phyloP scores from a whole-genome alignment of 495 filamentous ascomycete species.

The Durotheca rogersii region DNA sequence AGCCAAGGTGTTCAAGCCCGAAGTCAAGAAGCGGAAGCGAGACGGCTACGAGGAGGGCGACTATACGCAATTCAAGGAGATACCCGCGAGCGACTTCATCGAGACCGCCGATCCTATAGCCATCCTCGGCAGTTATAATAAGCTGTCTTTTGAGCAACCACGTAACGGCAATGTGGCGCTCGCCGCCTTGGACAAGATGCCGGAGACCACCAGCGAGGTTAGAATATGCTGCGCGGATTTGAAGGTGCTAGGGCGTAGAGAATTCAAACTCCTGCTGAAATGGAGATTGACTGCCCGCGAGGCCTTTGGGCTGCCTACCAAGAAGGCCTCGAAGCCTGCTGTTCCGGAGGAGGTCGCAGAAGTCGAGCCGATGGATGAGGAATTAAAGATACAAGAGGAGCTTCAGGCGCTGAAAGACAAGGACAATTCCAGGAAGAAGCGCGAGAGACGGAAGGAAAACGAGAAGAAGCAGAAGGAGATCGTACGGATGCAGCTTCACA shows the following conservation, averaged over 20 bases:
- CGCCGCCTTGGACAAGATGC: constrained; percentile 78
- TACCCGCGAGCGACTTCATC: constrained; percentile 86
- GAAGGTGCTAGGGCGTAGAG: constrained; percentile 87
- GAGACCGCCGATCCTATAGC: constrained; percentile 92
- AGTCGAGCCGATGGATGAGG: constrained; percentile 89
- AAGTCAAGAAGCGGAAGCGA: constrained; percentile 93
- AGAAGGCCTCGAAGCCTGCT: constrained; percentile 58
- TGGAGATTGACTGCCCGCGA: constrained; percentile 92
- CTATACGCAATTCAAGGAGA: constrained; percentile 87
- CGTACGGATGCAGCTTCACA: constrained; percentile 90
- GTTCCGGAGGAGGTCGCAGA: constrained; percentile 72
- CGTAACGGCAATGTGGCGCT: constrained; percentile 81
- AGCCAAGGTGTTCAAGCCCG: constrained; percentile 95
- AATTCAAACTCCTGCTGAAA: constrained; percentile 88
- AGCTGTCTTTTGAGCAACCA: constrained; percentile 74
- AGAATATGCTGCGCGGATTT: constrained; percentile 82
- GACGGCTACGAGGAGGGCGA: constrained; percentile 98
- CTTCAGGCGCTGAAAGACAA: constrained; percentile 77
- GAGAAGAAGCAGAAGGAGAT: constrained; percentile 90
- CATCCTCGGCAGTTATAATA: constrained; percentile 87
- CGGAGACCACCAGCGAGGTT: constrained; percentile 92
- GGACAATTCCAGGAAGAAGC: constrained; percentile 71
- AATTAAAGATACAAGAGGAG: constrained; percentile 84
- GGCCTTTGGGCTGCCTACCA: constrained; percentile 81
- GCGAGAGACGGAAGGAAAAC: constrained; percentile 78